phyloP scores from a whole-genome alignment of 1,284 basidiomycete genomes.

The Ustilago crameri region DNA sequence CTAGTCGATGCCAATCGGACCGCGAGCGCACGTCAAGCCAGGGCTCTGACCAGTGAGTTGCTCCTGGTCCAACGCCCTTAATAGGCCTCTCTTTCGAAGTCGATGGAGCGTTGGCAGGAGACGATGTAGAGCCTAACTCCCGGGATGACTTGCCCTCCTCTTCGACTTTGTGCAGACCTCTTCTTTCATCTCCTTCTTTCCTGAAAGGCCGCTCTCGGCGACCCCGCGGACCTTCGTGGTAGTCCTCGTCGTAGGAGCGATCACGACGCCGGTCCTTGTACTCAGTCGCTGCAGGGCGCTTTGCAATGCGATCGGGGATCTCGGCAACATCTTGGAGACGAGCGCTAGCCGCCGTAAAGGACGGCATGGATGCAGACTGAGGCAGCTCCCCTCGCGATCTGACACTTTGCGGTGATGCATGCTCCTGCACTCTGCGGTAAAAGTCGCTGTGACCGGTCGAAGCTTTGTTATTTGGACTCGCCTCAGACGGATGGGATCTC shows the following conservation, averaged over 20 bases:
- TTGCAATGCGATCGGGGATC: neutral
- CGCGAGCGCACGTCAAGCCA: conserved; percentile 46
- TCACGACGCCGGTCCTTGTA: conserved; percentile 25
- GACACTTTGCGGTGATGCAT: conserved; percentile 3
- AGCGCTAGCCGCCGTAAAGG: conserved; percentile 7
- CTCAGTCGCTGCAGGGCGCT: neutral
- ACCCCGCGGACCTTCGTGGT: conserved; percentile 1
- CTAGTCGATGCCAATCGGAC: conserved; percentile 44
- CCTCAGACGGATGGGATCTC: conserved; percentile 4
- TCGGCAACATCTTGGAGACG: conserved; percentile 21
- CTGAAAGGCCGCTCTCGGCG: neutral
- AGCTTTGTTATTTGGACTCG: neutral
- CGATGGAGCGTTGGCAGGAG: conserved; percentile 2
- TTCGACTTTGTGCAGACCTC: neutral
- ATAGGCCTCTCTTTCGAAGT: conserved; percentile 14
- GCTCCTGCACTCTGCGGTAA: neutral
- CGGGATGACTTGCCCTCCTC: conserved; percentile 4
- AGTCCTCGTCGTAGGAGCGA: conserved; percentile 22
- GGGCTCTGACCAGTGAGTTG: conserved; percentile 47
- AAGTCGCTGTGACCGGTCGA: conserved; percentile 11
- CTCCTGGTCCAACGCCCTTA: conserved; percentile 44
- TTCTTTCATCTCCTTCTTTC: neutral
- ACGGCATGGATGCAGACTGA: conserved; percentile 26
- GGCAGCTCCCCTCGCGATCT: conserved; percentile 4
- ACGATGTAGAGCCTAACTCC: neutral